These are phyloP conservation scores for Podospora didyma DNA, from an alignment of 495 filamentous ascomycete species.

Conservation along the genomic window DNA sequence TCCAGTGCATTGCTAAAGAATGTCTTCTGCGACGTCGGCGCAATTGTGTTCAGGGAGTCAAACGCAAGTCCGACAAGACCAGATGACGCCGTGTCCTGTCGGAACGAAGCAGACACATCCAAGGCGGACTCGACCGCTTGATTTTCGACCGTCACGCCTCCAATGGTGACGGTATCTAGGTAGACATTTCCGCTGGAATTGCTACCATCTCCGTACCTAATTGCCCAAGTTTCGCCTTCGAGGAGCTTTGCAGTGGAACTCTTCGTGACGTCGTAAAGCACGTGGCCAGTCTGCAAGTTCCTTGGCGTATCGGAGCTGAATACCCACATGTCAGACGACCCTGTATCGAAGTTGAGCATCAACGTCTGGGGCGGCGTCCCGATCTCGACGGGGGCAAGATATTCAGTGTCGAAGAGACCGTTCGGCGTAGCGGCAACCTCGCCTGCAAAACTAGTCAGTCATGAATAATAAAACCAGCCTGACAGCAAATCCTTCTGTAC, in stretches of 20 bases:
- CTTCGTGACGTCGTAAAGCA: conserved; percentile 49
- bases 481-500: background rate
- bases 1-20: conserved; percentile 70
- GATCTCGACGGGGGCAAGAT: conserved; percentile 62
- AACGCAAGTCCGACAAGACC: conserved; percentile 78
- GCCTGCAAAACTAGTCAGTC: conserved; percentile 15
- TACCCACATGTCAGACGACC: conserved; percentile 71
- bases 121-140: conserved; percentile 74
- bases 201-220: conserved; percentile 72
- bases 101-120: conserved; percentile 61
- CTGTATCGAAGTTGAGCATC: conserved; percentile 72
- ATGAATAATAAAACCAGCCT: background rate
- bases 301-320: conserved; percentile 42
- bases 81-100: conserved; percentile 53
- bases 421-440: conserved; percentile 36
- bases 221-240: conserved; percentile 57
- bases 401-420: conserved; percentile 59
- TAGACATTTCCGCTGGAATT: conserved; percentile 67
- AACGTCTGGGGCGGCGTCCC: conserved; percentile 69
- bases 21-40: conserved; percentile 59
- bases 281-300: conserved; percentile 48
- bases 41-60: conserved; percentile 65
- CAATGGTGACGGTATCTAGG: conserved; percentile 71
- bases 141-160: conserved; percentile 56
- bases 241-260: conserved; percentile 49